These are phyloP conservation scores for Luffa acutangula DNA, from an alignment of 306 rosid species.

Conservation along the genomic window DNA sequence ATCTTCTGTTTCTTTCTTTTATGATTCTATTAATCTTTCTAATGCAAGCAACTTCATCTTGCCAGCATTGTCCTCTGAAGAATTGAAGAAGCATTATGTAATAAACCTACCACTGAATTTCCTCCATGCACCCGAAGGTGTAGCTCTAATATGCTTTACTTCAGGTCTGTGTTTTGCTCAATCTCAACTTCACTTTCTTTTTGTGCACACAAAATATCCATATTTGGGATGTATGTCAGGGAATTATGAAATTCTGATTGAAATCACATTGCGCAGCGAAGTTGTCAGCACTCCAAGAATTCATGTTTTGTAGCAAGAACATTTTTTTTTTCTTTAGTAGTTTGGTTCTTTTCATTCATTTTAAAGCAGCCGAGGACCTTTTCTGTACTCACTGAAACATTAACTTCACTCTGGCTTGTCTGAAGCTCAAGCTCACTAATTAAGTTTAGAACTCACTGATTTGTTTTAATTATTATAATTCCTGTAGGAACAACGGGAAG, in stretches of 20 bases:
- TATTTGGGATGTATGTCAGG: not conserved
- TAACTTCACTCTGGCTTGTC: not conserved
- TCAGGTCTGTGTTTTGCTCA: slow-evolving; percentile 46
- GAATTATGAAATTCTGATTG: not conserved
- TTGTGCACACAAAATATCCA: not conserved
- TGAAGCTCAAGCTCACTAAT: not conserved
- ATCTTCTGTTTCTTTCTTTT: not conserved
- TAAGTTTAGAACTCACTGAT: not conserved
- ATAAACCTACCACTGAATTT: slow-evolving; percentile 26
- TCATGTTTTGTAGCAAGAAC: not conserved
- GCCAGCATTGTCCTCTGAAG: slow-evolving; percentile 43
- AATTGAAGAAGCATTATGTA: slow-evolving; percentile 30
- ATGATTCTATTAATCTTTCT: slow-evolving; percentile 2
- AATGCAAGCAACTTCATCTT: slow-evolving; percentile 5
- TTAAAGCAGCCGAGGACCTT: not conserved
- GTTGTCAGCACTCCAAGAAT: not conserved
- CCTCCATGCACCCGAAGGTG: slow-evolving; percentile 57
- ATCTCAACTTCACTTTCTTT: not conserved
- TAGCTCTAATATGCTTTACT: slow-evolving; percentile 71
- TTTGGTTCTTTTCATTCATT: not conserved
- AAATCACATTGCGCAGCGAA: not conserved
- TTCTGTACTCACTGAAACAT: not conserved
- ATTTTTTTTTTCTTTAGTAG: not conserved
- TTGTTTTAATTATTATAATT: slow-evolving; percentile 11
- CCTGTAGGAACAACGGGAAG: slow-evolving; percentile 74